Base-by-base conservation (phyloP, 192 early-diverging fungal genomes). In the Borealophlyctis nickersoniae region DNA sequence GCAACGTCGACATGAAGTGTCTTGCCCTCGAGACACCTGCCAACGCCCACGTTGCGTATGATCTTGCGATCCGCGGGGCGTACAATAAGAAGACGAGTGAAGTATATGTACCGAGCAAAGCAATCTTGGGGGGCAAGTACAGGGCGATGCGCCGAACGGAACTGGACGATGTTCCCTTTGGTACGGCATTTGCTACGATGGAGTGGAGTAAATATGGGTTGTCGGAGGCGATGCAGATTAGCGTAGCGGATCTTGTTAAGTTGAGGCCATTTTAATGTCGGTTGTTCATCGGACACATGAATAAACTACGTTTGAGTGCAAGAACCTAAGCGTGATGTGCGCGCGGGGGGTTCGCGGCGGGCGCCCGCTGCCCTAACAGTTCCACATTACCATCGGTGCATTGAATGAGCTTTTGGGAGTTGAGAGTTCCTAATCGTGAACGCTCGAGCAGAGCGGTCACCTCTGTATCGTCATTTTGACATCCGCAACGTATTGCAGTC, bases 151-250 rank as follows among this genome's bases (percentile, higher is more conserved):
- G 58, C 2, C 58, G 58, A 33, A 36, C 45, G 2, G 58, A 59
- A 36, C 35, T 59, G 33, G 58, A 59, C 45, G 58, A 59, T 59
- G 58, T 59, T 16, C 58, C 58, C n/a, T 59, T 23, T 50, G 35
- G 35, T 0, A 39, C 35, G 4, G 19, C 24, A 22, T 16, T 59
- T 22, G 19, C 2, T 3, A 59, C n/a, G 14, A 59, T 59, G 35
- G 16, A n/a, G 19, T 59, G 58, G 58, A 36, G 45, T 23, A 59
- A 59, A 36, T 27, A 45, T 2, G 19, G 19, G 27, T n/a, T 59
- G n/a, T 23, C n/a, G 19, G 27, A 59, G 3, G 13, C 23, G 2
- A 19, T 2, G 22, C 34, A 59, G 33, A 19, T 59, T 49, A 2
- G 58, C 14, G 19, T 59, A 19, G 58, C 34, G 0, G 34, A 59